Evolutionary conservation across 2,329 filamentous ascomycete species (phyloP).

Genomic region (Trichoderma koningii): DNA sequence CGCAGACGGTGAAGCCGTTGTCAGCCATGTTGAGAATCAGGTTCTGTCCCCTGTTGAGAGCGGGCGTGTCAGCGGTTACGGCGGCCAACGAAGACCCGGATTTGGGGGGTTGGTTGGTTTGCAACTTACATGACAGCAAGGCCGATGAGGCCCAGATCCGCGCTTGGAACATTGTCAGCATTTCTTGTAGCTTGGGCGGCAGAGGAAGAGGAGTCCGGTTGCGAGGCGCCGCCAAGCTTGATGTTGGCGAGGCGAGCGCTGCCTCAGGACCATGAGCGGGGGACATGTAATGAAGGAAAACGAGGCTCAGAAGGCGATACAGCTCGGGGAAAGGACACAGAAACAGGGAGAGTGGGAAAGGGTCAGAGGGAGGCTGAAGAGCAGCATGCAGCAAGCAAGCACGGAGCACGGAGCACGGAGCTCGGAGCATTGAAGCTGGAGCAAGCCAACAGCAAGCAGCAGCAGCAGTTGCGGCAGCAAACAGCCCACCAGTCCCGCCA

Average conservation of each 20-base stretch:
- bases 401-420: too few species aligned
- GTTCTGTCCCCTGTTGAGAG: conserved; percentile 67
- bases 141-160: conserved; percentile 91
- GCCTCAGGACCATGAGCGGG: conserved; percentile 45
- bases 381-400: background rate
- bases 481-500: background rate
- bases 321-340: conserved; percentile 5
- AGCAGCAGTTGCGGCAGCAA: background rate
- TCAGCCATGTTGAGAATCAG: conserved; percentile 88
- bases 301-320: background rate
- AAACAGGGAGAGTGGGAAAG: background rate
- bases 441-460: background rate
- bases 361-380: background rate
- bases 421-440: too few species aligned
- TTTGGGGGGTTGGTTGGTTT: conserved; percentile 26
- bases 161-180: conserved; percentile 65
- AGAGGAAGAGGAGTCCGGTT: conserved; percentile 39
- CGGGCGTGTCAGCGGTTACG: conserved; percentile 27
- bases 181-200: conserved; percentile 41
- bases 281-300: conserved; percentile 30
- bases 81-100: background rate
- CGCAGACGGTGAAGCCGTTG: conserved; percentile 93
- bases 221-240: conserved; percentile 65
- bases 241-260: conserved; percentile 76
- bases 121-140: conserved; percentile 79